Percentiles rank a stretch among this genome's conserved stretches.
Evolutionary conservation across 306 rosid genomes (phyloP).

Genomic region (Trichosanthes truncata): DNA sequence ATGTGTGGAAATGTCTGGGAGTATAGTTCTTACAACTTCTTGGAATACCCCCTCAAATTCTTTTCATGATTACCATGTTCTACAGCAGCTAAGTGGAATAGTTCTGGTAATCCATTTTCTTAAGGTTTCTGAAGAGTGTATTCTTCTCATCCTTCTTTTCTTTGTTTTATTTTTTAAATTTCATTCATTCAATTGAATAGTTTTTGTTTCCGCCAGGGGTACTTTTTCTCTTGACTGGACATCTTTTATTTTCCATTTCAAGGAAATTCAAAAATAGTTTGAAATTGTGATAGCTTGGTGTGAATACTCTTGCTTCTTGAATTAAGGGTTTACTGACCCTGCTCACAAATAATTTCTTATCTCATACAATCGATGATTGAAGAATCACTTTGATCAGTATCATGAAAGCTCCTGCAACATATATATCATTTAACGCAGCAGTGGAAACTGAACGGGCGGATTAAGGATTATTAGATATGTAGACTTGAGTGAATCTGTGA

Average conservation of each 20-base stretch:
- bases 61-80: not conserved
- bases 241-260: not conserved
- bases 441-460: not conserved
- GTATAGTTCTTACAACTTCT: not conserved
- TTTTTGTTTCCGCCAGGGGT: no score
- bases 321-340: not conserved
- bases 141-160: not conserved
- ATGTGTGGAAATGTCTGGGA: not conserved
- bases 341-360: not conserved
- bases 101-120: not conserved
- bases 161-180: not conserved
- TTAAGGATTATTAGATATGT: not conserved
- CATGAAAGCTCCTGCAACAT: not conserved
- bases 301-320: not conserved
- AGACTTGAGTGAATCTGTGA: not conserved
- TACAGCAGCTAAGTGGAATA: not conserved
- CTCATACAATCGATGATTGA: not conserved
- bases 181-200: not conserved
- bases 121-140: not conserved
- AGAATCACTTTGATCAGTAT: not conserved
- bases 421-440: not conserved
- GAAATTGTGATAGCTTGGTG: not conserved
- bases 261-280: not conserved
- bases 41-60: not conserved
- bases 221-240: not conserved